Base-by-base conservation (phyloP, 1,284 basidiomycete genomes). In the Heliocybe sulcata region DNA sequence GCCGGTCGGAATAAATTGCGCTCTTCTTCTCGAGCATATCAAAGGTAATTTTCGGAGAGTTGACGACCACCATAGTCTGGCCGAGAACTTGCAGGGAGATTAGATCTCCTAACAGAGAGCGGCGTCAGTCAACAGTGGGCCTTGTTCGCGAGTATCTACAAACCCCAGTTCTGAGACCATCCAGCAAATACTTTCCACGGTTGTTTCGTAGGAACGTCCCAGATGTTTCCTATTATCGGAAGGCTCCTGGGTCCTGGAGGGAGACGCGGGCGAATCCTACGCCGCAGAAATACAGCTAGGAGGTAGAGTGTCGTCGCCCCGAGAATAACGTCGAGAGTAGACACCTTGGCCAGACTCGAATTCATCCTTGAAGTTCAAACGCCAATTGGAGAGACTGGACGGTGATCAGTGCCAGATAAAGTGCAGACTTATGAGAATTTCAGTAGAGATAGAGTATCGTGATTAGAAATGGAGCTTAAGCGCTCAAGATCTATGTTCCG, bases 11-110 rank as follows among this genome's bases (percentile, higher is more conserved):
- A 31, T 50, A 54, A 23, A 54, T 54, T 14, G 53, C 25, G n/a
- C 14, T 22, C 14, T 45, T 42, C 53, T 51, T 49, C 29, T 49
- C 47, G 12, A 59, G 42, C 1, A 59, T 29, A 20, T 59, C 58
- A 16, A 49, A 9, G 9, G 51, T 56, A 8, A 35, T 53, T 25
- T 55, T 11, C 25, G 38, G 26, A 9, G 45, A 50, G 45, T 54
- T 54, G 2, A 59, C 38, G 12, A 59, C 31, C 16, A 59, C 19
- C 20, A 57, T 25, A 9, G 31, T 20, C 29, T 50, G 45, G 8
- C 53, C 53, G 20, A 49, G 33, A 16, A 27, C 45, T 10, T 48
- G 12, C 16, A 50, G 11, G 27, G 51, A 50, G 12, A 54, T 42
- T 4, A 54, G 20, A 23, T 54, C 29, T 3, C 53, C 53, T 54